phyloP scores from a whole-genome alignment of 1,284 basidiomycete species.

The Moniliophthora roreri region DNA sequence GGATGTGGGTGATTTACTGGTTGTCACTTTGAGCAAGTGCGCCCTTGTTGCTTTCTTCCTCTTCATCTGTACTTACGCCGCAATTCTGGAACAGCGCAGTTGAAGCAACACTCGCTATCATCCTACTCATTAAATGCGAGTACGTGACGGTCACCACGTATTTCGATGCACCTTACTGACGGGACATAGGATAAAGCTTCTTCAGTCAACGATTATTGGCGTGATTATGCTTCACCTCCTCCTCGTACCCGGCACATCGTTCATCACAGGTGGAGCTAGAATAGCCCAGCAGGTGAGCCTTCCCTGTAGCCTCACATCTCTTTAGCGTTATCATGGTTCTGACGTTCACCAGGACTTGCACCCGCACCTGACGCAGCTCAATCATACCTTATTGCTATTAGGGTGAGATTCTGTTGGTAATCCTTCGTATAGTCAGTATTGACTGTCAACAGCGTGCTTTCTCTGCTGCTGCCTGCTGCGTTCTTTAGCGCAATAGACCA shows the following conservation, averaged over 20 bases:
- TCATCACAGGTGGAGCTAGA: constrained; percentile 59
- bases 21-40: constrained; percentile 63
- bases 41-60: constrained; percentile 15
- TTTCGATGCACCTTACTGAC: neutral
- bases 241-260: constrained; percentile 59
- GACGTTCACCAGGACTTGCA: constrained; percentile 46
- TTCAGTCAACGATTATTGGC: constrained; percentile 62
- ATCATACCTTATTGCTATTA: constrained; percentile 43
- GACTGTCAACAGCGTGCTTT: constrained; percentile 34
- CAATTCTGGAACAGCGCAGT: constrained; percentile 36
- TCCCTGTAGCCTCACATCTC: no score
- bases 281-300: no score
- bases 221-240: constrained; percentile 63
- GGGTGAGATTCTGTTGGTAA: constrained; percentile 32
- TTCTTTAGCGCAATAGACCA: constrained; percentile 43
- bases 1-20: constrained; percentile 56
- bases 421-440: neutral
- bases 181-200: constrained; percentile 41
- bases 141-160: constrained; percentile 33
- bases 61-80: neutral
- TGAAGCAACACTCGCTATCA: constrained; percentile 67
- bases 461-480: constrained; percentile 42
- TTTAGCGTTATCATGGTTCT: no score
- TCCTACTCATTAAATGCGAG: constrained; percentile 47
- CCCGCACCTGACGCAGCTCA: constrained; percentile 41